Evolutionary conservation across 1,139 yeast genomes (phyloP).

Genomic region (Geotrichum histeridarum): DNA sequence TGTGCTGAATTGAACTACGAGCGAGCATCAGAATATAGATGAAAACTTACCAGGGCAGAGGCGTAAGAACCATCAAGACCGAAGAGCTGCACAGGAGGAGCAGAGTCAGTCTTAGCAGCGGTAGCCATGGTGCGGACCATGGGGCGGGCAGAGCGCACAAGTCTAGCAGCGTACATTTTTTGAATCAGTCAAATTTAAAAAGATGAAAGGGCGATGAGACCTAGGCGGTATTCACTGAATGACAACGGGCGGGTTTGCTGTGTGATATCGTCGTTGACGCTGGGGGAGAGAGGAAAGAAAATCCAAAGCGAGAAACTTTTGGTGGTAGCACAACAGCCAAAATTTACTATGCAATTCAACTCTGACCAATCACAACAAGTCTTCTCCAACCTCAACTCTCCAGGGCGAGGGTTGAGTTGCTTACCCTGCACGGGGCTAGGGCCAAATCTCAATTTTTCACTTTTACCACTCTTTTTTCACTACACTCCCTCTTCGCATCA

Average conservation of each 20-base stretch:
- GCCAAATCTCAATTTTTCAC: no score
- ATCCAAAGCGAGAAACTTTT: background rate
- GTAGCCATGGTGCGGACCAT: slow-evolving; percentile 40
- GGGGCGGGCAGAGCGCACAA: slow-evolving; percentile 21
- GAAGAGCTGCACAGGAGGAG: slow-evolving; percentile 89
- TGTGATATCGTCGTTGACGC: slow-evolving; percentile 8
- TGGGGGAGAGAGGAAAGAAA: slow-evolving; percentile 1
- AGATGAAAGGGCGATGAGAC: background rate
- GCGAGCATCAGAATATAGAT: background rate
- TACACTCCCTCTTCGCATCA: background rate
- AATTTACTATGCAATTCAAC: background rate
- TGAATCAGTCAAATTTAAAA: background rate
- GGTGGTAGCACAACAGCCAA: background rate
- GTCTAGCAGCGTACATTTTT: slow-evolving; percentile 20
- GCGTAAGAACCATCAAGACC: slow-evolving; percentile 98
- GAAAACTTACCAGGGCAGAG: slow-evolving; percentile 54
- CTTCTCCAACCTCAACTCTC: background rate
- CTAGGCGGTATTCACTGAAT: background rate
- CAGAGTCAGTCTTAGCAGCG: slow-evolving; percentile 51
- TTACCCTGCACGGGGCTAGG: no score
- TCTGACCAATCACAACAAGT: background rate
- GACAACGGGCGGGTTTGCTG: background rate
- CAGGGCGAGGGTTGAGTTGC: no score
- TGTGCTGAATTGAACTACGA: background rate
- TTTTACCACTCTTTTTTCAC: no score